Percentiles rank a stretch among this genome's conserved stretches.
Conservation (phyloP, 345 rosid species). For the Melaleuca alternifolia region DNA sequence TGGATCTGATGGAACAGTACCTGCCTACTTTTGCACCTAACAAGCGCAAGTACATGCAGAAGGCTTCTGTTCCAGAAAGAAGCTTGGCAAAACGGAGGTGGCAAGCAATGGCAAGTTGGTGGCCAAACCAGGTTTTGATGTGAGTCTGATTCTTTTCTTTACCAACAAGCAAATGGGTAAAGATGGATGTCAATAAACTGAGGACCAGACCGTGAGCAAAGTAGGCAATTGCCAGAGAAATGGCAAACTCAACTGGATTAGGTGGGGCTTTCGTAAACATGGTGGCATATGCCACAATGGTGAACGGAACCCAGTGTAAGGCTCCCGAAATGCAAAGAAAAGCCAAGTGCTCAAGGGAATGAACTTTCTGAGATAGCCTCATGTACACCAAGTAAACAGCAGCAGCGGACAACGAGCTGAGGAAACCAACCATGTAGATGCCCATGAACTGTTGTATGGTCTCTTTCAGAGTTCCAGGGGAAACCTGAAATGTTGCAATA, state of each 20-base stretch:
- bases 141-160: conserved; percentile 4
- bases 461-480: background rate
- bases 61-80: conserved; percentile 57
- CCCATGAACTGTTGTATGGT: conserved; percentile 33
- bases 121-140: conserved; percentile 32
- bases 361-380: conserved; percentile 14
- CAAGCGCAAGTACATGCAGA: conserved; percentile 38
- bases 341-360: conserved; percentile 28
- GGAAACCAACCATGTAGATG: conserved; percentile 40
- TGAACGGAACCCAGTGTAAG: conserved; percentile 52
- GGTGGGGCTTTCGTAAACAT: conserved; percentile 14
- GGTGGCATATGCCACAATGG: conserved; percentile 26
- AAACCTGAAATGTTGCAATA: background rate
- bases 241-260: conserved; percentile 25
- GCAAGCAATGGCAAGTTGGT: conserved; percentile 39
- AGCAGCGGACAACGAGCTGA: conserved; percentile 49
- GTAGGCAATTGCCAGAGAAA: conserved; percentile 25
- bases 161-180: conserved; percentile 18
- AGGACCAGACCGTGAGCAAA: conserved; percentile 43
- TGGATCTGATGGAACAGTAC: conserved; percentile 55
- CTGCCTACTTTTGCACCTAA: conserved; percentile 48
- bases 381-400: conserved; percentile 28
- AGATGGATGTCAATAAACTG: conserved; percentile 28
- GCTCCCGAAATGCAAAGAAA: conserved; percentile 50
- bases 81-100: conserved; percentile 61